These are phyloP conservation scores for Botryococcus braunii DNA, from an alignment of 163 green algal species.

Conservation along the genomic window DNA sequence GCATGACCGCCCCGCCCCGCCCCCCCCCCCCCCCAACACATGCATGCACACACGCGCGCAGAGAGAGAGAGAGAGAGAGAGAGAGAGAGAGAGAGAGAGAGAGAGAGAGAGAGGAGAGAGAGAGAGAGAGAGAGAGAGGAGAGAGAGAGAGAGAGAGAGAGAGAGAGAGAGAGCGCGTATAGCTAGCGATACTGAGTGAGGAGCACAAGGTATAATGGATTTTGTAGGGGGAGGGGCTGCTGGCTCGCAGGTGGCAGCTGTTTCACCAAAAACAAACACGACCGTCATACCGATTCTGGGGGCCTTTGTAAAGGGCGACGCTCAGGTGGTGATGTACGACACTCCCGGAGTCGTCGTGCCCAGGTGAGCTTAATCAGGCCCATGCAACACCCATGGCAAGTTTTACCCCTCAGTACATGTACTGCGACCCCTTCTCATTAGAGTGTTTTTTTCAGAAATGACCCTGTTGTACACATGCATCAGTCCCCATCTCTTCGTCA, in stretches of 20 bases:
- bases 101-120: background rate
- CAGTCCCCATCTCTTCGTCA: too few species aligned
- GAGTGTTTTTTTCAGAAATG: too few species aligned
- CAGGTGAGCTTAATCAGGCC: conserved; percentile 16
- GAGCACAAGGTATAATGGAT: background rate
- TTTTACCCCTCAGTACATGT: conserved; percentile 1
- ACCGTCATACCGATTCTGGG: conserved; percentile 46
- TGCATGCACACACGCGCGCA: background rate
- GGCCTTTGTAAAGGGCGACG: conserved; percentile 33
- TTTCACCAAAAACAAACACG: conserved; percentile 74
- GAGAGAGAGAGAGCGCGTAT: background rate
- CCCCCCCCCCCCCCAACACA: too few species aligned
- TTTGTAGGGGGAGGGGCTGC: background rate
- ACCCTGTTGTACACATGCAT: too few species aligned
- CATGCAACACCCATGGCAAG: too few species aligned
- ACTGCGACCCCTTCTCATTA: too few species aligned
- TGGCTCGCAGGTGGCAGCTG: conserved; percentile 47
- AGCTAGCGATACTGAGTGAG: background rate
- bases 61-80: background rate
- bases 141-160: background rate
- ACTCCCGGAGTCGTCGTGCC: conserved; percentile 53
- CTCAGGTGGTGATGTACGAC: conserved; percentile 55
- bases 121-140: background rate
- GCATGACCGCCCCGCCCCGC: background rate
- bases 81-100: background rate